phyloP scores from a whole-genome alignment of 345 rosid species.

The Microcos paniculata region DNA sequence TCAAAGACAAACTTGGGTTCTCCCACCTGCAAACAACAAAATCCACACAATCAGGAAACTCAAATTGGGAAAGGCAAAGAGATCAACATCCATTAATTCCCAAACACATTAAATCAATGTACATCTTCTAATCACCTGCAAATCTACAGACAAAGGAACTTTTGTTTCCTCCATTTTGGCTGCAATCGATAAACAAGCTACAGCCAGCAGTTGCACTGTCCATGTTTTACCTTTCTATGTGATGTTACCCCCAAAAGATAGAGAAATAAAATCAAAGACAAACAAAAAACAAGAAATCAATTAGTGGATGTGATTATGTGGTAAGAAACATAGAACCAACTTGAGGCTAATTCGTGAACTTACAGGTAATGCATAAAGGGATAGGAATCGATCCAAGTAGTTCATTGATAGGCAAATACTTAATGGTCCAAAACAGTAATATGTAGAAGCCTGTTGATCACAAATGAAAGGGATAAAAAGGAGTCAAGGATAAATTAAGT shows the following conservation, averaged over 20 bases:
- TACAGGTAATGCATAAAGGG: slow-evolving; percentile 65
- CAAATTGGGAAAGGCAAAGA: not conserved
- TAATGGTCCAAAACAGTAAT: slow-evolving; percentile 54
- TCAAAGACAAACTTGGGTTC: slow-evolving; percentile 51
- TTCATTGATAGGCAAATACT: slow-evolving; percentile 56
- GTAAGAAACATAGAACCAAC: not conserved
- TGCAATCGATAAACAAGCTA: slow-evolving; percentile 72
- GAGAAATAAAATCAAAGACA: slow-evolving; percentile 2
- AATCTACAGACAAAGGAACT: slow-evolving; percentile 46
- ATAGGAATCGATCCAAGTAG: slow-evolving; percentile 74
- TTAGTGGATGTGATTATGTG: not conserved
- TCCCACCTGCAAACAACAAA: slow-evolving; percentile 43
- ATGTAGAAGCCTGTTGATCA: slow-evolving; percentile 56
- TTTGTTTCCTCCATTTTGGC: slow-evolving; percentile 67
- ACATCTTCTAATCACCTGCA: slow-evolving; percentile 47
- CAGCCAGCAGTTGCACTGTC: slow-evolving; percentile 59
- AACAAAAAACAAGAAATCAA: not conserved
- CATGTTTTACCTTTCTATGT: slow-evolving; percentile 55
- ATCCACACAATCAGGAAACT: slow-evolving; percentile 6
- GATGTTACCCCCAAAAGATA: not conserved
- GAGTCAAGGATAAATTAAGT: not conserved
- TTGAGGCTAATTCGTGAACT: slow-evolving; percentile 25
- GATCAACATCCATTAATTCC: not conserved
- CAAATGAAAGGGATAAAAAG: not conserved
- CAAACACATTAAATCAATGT: slow-evolving; percentile 5